A percentile compares a stretch with the other conserved stretches of the same genome.
Conservation (phyloP, 1,139 yeast species). For the Candida dubliniensis region DNA sequence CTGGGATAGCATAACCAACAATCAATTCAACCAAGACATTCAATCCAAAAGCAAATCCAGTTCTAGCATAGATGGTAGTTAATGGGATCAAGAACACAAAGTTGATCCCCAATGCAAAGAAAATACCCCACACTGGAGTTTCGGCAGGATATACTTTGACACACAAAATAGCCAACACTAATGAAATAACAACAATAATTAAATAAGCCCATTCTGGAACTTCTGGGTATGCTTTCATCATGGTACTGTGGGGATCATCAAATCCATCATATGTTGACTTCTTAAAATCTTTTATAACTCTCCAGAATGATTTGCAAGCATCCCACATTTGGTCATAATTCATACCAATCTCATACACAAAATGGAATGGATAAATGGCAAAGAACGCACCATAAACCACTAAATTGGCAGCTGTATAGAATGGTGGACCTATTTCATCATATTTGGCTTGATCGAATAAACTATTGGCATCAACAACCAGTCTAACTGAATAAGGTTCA, state of each 20-base stretch:
- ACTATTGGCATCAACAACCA: conserved; percentile 36
- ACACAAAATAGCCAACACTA: conserved; percentile 47
- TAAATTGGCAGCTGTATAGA: conserved; percentile 36
- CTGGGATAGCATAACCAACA: conserved; percentile 63
- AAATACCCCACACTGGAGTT: conserved; percentile 56
- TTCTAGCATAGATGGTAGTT: conserved; percentile 48
- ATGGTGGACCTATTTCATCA: conserved; percentile 48
- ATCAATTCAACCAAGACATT: conserved; percentile 62
- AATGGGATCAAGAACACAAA: conserved; percentile 54
- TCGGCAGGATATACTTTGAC: conserved; percentile 45
- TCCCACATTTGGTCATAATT: conserved; percentile 23
- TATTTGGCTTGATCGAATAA: conserved; percentile 42
- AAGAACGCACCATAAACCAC: conserved; percentile 58
- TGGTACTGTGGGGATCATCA: conserved; percentile 54
- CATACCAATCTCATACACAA: conserved; percentile 41
- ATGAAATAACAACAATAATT: conserved; percentile 42
- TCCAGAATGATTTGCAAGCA: conserved; percentile 12
- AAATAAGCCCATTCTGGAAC: conserved; percentile 65
- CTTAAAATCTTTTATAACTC: conserved; percentile 8
- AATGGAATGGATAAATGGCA: conserved; percentile 55
- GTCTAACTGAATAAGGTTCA: conserved; percentile 33
- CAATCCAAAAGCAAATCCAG: conserved; percentile 54
- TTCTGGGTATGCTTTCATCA: conserved; percentile 57
- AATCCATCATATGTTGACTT: conserved; percentile 16
- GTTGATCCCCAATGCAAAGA: conserved; percentile 54